Conservation (phyloP, 2,329 filamentous ascomycete genomes). For the Aspergillus sp. region DNA sequence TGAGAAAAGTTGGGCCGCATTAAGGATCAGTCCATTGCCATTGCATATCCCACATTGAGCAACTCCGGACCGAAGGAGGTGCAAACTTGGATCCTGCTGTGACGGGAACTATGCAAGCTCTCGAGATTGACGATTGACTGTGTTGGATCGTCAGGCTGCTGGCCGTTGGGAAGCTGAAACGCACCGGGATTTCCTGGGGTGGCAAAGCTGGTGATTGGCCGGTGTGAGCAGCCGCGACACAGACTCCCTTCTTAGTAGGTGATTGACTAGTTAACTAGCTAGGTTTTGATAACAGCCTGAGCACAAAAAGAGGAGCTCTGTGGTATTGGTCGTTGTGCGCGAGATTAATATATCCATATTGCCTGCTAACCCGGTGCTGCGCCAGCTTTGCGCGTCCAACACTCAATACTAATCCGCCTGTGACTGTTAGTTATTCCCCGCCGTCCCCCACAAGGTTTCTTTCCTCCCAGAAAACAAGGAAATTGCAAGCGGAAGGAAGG, state of each 20-base stretch:
- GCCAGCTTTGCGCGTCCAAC: neutral
- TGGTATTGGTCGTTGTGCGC: neutral
- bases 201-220: conserved; percentile 6
- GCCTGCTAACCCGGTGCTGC: neutral
- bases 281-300: neutral
- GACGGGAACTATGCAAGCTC: conserved; percentile 1
- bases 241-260: neutral
- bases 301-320: neutral
- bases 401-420: neutral
- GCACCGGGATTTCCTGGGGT: neutral
- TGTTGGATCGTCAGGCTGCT: neutral
- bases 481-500: neutral
- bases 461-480: neutral
- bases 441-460: conserved; percentile 5
- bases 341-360: conserved; percentile 7
- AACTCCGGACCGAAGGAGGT: neutral
- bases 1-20: neutral
- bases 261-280: too few relatives aligned
- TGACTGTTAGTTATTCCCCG: neutral
- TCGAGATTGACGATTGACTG: neutral
- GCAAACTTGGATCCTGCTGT: neutral
- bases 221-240: conserved; percentile 4
- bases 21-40: neutral
- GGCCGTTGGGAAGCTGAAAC: conserved; percentile 4
- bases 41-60: neutral